A percentile compares a stretch with the other conserved stretches of the same genome.
Evolutionary conservation across 2,329 filamentous ascomycete genomes (phyloP).

Genomic region (Mollisiaceae sp.): DNA sequence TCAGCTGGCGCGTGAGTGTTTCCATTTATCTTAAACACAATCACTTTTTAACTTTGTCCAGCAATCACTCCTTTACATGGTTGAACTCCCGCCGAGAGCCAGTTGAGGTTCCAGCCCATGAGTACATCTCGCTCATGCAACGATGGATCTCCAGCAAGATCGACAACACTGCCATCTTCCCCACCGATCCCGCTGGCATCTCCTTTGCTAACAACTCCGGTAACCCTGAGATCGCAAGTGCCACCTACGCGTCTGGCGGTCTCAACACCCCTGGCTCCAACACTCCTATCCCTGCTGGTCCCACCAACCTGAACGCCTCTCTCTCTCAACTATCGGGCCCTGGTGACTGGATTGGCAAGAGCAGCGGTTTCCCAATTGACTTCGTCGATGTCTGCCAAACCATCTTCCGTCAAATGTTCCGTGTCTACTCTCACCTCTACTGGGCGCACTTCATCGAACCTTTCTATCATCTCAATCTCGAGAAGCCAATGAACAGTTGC

Average conservation of each 20-base stretch:
- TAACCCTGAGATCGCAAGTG: slow-evolving; percentile 61
- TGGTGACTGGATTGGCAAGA: slow-evolving; percentile 85
- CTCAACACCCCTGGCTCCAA: slow-evolving; percentile 49
- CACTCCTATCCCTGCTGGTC: slow-evolving; percentile 44
- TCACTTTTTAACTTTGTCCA: slow-evolving; percentile 40
- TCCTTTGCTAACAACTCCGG: slow-evolving; percentile 68
- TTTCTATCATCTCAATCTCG: slow-evolving; percentile 81
- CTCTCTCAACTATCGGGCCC: slow-evolving; percentile 66
- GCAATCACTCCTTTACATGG: slow-evolving; percentile 97
- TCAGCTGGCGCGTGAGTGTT: slow-evolving; percentile 84
- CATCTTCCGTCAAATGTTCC: slow-evolving; percentile 98
- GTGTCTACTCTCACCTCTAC: slow-evolving; percentile 96
- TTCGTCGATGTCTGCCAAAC: slow-evolving; percentile 91
- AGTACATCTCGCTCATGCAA: slow-evolving; percentile 95
- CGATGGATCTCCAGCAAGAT: slow-evolving; percentile 98
- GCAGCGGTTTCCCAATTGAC: slow-evolving; percentile 88
- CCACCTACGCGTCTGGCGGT: slow-evolving; percentile 60
- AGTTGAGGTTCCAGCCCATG: slow-evolving; percentile 88
- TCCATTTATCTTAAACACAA: background rate
- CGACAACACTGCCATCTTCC: slow-evolving; percentile 87
- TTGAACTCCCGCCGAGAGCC: slow-evolving; percentile 86
- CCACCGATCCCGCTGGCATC: slow-evolving; percentile 77
- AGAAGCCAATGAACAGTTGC: slow-evolving; percentile 84
- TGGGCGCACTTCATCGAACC: slow-evolving; percentile 91
- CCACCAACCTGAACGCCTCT: slow-evolving; percentile 54